Conservation (phyloP, 2,329 filamentous ascomycete genomes). For the Exophiala alcalophila region DNA sequence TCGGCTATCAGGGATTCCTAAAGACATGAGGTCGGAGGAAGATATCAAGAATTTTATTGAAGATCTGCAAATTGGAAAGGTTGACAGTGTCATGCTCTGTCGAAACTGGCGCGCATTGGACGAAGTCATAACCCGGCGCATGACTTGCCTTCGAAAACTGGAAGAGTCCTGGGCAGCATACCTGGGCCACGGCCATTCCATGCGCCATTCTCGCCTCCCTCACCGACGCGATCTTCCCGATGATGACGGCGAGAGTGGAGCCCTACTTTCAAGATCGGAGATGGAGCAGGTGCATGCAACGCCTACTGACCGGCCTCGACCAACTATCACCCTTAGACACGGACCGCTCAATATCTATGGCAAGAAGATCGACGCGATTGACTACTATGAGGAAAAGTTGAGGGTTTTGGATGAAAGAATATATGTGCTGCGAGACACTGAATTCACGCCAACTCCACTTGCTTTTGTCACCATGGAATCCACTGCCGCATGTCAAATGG, state of each 20-base stretch:
- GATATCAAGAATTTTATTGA: constrained; percentile 86
- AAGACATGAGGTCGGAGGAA: constrained; percentile 72
- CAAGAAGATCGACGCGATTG: constrained; percentile 80
- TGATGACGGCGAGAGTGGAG: constrained; percentile 57
- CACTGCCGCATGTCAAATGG: constrained; percentile 89
- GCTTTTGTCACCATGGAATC: constrained; percentile 98
- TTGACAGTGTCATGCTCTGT: constrained; percentile 83
- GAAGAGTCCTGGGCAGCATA: constrained; percentile 82
- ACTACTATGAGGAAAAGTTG: constrained; percentile 88
- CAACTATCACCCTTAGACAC: constrained; percentile 72
- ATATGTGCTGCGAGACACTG: constrained; percentile 64
- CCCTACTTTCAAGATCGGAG: constrained; percentile 53
- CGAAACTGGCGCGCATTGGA: constrained; percentile 84
- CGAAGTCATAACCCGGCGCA: constrained; percentile 65
- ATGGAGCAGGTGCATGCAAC: constrained; percentile 42
- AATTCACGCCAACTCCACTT: constrained; percentile 73
- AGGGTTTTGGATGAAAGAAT: constrained; percentile 76
- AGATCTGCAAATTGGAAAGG: constrained; percentile 80
- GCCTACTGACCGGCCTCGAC: constrained; percentile 52
- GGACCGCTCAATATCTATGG: constrained; percentile 71
- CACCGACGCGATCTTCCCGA: constrained; percentile 43
- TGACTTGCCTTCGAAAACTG: constrained; percentile 64
- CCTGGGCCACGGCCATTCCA: constrained; percentile 52
- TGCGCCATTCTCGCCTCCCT: constrained; percentile 45
- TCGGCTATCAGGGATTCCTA: constrained; percentile 81